Evolutionary conservation across 78 protist genomes (phyloP).

Genomic region (Chrysochromulina tobinii): DNA sequence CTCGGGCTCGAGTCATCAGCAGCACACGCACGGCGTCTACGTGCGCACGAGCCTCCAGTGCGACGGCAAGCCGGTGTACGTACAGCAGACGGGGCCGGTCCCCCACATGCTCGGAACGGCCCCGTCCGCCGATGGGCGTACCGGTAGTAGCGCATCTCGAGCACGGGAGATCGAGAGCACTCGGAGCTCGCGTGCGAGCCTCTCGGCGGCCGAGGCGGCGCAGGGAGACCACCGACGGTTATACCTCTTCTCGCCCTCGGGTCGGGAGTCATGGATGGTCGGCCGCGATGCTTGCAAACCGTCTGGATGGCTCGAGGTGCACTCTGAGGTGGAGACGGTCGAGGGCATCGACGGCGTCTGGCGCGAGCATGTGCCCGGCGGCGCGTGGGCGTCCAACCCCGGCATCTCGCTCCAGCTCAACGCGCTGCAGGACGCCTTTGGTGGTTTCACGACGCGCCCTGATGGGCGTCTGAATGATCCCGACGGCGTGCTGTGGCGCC

Average conservation of each 20-base stretch:
- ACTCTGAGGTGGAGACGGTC: neutral
- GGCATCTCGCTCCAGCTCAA: neutral
- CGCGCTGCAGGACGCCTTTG: neutral
- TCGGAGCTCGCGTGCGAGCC: no score
- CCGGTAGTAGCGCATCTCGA: no score
- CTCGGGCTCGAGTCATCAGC: neutral
- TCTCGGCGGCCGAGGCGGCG: no score
- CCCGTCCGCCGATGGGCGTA: no score
- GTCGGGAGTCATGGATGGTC: neutral
- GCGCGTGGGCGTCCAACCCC: neutral
- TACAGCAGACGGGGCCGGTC: neutral
- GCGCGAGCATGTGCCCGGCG: slow-evolving; percentile 8
- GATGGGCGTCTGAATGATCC: neutral
- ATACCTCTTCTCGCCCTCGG: no score
- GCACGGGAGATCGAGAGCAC: no score
- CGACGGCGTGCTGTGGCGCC: neutral
- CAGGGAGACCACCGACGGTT: no score
- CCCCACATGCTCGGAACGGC: neutral
- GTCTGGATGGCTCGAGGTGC: neutral
- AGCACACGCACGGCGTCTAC: neutral
- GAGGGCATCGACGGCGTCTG: slow-evolving; percentile 1
- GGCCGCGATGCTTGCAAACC: neutral
- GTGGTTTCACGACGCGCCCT: neutral
- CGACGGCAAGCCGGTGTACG: neutral
- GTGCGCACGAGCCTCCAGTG: neutral